Conservation (phyloP, 108 stramenopile genomes). For the Nitzschia sp. region DNA sequence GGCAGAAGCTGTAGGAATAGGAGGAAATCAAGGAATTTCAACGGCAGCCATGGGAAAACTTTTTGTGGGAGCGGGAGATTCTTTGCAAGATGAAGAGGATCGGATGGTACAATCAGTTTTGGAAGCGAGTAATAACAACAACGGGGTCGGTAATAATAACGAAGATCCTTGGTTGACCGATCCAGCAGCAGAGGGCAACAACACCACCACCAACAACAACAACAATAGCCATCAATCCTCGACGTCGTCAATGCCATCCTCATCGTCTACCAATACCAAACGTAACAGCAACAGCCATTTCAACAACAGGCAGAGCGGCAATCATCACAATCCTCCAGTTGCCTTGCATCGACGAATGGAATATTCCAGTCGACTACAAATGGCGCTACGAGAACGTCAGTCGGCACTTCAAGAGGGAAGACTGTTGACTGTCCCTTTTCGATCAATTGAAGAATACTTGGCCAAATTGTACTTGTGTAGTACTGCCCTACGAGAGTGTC, state of each 20-base stretch:
- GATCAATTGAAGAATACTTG: constrained; percentile 88
- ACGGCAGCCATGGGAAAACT: constrained; percentile 55
- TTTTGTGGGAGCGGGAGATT: constrained; percentile 46
- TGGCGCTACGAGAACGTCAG: constrained; percentile 45
- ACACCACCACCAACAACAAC: neutral
- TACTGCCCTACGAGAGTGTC: constrained; percentile 45
- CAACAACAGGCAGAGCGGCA: constrained; percentile 14
- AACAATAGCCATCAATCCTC: neutral
- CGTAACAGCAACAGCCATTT: no score
- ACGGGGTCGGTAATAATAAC: neutral
- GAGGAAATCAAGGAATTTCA: constrained; percentile 46
- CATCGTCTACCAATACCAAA: neutral
- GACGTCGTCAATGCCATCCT: neutral
- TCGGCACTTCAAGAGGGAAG: constrained; percentile 56
- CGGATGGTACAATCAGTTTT: constrained; percentile 45
- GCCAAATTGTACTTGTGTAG: constrained; percentile 66
- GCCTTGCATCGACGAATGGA: constrained; percentile 54
- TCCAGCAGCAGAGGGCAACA: neutral
- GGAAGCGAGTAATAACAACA: constrained; percentile 20
- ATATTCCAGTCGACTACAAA: constrained; percentile 54
- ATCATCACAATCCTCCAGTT: no score
- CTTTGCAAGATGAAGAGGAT: constrained; percentile 50
- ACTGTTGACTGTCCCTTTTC: constrained; percentile 73
- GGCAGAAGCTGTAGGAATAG: constrained; percentile 43
- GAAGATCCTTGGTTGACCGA: constrained; percentile 52